Conservation (phyloP, 441 rosid species). For the Manihot esculenta region DNA sequence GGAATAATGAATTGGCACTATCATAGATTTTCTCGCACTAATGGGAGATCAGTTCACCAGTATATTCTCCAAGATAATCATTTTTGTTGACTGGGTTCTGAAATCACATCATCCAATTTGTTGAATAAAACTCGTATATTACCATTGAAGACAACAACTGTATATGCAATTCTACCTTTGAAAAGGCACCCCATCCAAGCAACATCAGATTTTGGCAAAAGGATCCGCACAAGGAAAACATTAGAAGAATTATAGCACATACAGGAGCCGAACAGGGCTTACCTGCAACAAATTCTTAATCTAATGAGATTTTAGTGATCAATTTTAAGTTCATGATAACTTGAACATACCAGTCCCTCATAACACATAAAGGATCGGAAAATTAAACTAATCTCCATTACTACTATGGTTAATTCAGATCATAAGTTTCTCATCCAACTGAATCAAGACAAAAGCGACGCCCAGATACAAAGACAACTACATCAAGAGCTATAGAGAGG, state of each 20-base stretch:
- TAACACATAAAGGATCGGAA: background rate
- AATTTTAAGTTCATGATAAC: background rate
- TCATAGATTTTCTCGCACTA: slow-evolving; percentile 75
- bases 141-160: background rate
- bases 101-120: slow-evolving; percentile 29
- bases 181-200: slow-evolving; percentile 98
- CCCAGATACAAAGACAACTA: background rate
- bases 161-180: slow-evolving; percentile 43
- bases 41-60: slow-evolving; percentile 83
- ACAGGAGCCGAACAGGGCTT: slow-evolving; percentile 20
- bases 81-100: slow-evolving; percentile 70
- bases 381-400: background rate
- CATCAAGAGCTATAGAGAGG: background rate
- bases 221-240: slow-evolving; percentile 48
- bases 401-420: background rate
- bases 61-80: slow-evolving; percentile 91
- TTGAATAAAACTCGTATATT: slow-evolving; percentile 10
- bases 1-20: slow-evolving; percentile 71
- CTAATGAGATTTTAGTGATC: background rate
- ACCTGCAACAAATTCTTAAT: background rate
- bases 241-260: slow-evolving; percentile 12
- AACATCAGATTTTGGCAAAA: slow-evolving; percentile 69
- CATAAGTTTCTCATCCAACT: background rate
- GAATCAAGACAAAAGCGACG: background rate
- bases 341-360: background rate